phyloP scores from a whole-genome alignment of 2,329 filamentous ascomycete species.

The Trichoderma aggressivum region DNA sequence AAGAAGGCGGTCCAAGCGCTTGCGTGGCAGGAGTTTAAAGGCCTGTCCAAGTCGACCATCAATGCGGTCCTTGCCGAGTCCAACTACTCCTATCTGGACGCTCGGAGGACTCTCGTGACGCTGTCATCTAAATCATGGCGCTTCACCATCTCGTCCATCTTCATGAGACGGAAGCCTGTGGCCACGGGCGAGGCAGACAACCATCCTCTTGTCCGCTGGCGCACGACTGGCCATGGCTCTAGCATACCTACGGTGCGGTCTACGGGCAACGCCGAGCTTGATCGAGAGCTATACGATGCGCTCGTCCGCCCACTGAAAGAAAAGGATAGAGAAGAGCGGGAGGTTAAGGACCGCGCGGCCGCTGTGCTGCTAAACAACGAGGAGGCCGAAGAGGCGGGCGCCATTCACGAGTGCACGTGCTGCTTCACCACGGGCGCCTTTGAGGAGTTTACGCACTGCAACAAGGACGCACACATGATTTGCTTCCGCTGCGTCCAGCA shows the following conservation, averaged over 20 bases:
- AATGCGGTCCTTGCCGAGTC: conserved; percentile 75
- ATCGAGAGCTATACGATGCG: conserved; percentile 58
- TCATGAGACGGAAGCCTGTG: conserved; percentile 61
- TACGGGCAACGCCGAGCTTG: conserved; percentile 63
- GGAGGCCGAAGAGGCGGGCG: conserved; percentile 56
- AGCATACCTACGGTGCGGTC: conserved; percentile 59
- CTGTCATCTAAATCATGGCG: conserved; percentile 74
- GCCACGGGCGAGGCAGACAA: conserved; percentile 53
- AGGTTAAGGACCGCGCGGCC: conserved; percentile 50
- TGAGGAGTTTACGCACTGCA: conserved; percentile 72
- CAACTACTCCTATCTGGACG: conserved; percentile 74
- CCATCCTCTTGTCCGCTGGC: conserved; percentile 63
- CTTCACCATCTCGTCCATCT: conserved; percentile 67
- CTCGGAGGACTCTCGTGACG: conserved; percentile 64
- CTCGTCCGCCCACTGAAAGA: conserved; percentile 53
- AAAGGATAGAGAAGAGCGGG: conserved; percentile 41
- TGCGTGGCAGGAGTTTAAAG: conserved; percentile 72
- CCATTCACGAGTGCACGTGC: conserved; percentile 70
- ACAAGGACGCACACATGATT: conserved; percentile 64
- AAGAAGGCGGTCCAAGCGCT: conserved; percentile 65
- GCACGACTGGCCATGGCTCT: conserved; percentile 52
- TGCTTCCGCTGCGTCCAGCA: conserved; percentile 81
- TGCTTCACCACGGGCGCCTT: conserved; percentile 71
- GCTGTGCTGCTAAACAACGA: conserved; percentile 54
- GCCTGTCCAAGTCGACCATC: conserved; percentile 68